Evolutionary conservation across 768 basidiomycete species (phyloP).

Genomic region (Leucosporidium scottii): DNA sequence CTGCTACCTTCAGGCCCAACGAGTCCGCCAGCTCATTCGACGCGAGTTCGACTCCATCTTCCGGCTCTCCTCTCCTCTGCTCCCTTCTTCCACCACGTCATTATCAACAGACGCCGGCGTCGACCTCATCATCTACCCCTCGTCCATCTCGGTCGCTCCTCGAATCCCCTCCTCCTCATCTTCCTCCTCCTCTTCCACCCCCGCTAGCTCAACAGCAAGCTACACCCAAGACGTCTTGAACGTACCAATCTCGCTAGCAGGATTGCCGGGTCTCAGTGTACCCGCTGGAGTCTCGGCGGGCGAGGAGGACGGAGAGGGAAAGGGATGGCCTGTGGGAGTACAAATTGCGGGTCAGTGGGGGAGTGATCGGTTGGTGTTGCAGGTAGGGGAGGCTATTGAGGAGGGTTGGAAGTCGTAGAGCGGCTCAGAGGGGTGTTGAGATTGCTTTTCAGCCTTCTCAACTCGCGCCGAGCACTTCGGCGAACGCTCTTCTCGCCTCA

Average conservation of each 20-base stretch:
- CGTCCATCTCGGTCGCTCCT: slow-evolving; percentile 80
- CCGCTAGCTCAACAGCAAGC: background rate
- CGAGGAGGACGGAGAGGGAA: slow-evolving; percentile 39
- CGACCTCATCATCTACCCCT: slow-evolving; percentile 78
- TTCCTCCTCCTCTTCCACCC: slow-evolving; percentile 52
- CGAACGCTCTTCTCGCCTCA: no score
- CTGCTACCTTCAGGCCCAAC: slow-evolving; percentile 88
- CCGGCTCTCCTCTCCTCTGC: slow-evolving; percentile 51
- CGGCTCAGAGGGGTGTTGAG: no score
- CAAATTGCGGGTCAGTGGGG: slow-evolving; percentile 37
- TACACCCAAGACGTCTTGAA: slow-evolving; percentile 91
- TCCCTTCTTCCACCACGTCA: background rate
- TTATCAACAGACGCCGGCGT: slow-evolving; percentile 43
- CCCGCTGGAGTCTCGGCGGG: slow-evolving; percentile 46
- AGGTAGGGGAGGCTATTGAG: slow-evolving; percentile 8
- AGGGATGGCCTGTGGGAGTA: slow-evolving; percentile 53
- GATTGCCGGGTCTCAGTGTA: slow-evolving; percentile 72
- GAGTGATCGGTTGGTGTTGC: slow-evolving; percentile 20
- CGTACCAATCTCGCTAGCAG: slow-evolving; percentile 83
- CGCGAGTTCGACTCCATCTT: slow-evolving; percentile 70
- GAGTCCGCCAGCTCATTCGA: slow-evolving; percentile 63
- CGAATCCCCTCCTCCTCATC: slow-evolving; percentile 41
- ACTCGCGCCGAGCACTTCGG: no score
- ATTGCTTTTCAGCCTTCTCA: no score
- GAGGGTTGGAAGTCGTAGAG: background rate